phyloP scores from a whole-genome alignment of 2,329 filamentous ascomycete genomes.

The Claviceps pusilla region DNA sequence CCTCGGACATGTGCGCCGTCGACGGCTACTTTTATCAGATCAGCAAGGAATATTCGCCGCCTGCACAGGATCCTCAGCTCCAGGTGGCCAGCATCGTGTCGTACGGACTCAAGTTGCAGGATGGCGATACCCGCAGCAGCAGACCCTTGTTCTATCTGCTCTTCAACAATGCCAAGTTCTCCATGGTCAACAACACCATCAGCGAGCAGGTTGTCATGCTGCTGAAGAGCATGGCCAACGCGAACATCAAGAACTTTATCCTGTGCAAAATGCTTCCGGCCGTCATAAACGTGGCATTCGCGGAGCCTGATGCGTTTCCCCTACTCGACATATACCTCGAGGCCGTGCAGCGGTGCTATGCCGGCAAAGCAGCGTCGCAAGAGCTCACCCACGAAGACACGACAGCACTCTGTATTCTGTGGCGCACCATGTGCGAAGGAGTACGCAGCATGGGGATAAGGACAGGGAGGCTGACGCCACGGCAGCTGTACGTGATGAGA shows the following conservation, averaged over 20 bases:
- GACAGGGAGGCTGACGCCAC: slow-evolving; percentile 8
- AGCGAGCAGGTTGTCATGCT: slow-evolving; percentile 31
- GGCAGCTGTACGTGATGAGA: slow-evolving; percentile 15
- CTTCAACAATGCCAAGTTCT: slow-evolving; percentile 41
- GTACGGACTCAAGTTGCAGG: slow-evolving; percentile 39
- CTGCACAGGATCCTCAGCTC: slow-evolving; percentile 38
- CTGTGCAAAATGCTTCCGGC: slow-evolving; percentile 39
- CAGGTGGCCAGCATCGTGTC: slow-evolving; percentile 40
- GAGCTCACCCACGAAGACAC: slow-evolving; percentile 22
- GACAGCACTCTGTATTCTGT: slow-evolving; percentile 16
- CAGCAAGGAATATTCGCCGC: slow-evolving; percentile 39
- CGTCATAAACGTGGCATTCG: slow-evolving; percentile 26
- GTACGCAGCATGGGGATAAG: slow-evolving; percentile 13
- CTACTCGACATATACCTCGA: slow-evolving; percentile 35
- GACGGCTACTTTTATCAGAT: slow-evolving; percentile 43
- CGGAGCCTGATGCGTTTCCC: slow-evolving; percentile 25
- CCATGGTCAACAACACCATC: slow-evolving; percentile 34
- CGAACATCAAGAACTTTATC: slow-evolving; percentile 30
- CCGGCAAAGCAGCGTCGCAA: slow-evolving; percentile 18
- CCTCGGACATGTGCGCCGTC: slow-evolving; percentile 35
- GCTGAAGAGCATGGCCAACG: slow-evolving; percentile 31
- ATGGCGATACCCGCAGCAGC: slow-evolving; percentile 32
- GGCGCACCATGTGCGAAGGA: slow-evolving; percentile 17
- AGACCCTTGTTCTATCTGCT: slow-evolving; percentile 42
- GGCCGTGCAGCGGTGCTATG: slow-evolving; percentile 25